A percentile compares a stretch with the other conserved stretches of the same genome.
Evolutionary conservation across 1,284 basidiomycete genomes (phyloP).

Genomic region (Austroboletus niveus): DNA sequence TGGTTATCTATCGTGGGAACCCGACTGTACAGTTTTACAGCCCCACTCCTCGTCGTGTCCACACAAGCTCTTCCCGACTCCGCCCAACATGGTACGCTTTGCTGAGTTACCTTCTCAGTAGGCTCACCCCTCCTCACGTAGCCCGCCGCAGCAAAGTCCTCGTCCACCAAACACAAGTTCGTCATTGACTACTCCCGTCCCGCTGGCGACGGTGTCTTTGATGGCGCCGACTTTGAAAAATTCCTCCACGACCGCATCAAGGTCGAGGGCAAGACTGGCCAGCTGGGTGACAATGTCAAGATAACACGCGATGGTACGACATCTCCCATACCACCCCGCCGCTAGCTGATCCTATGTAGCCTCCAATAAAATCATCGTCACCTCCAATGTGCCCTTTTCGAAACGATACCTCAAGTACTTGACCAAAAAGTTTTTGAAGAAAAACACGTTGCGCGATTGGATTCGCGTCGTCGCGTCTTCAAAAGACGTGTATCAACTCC

Average conservation of each 20-base stretch:
- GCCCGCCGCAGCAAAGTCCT: conserved; percentile 68
- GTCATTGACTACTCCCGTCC: conserved; percentile 94
- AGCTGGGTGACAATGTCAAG: conserved; percentile 84
- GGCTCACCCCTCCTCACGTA: conserved; percentile 62
- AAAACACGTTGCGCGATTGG: conserved; percentile 84
- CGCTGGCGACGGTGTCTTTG: conserved; percentile 87
- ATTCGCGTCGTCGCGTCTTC: conserved; percentile 87
- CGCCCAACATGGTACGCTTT: conserved; percentile 71
- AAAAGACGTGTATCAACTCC: conserved; percentile 88
- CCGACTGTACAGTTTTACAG: conserved; percentile 43
- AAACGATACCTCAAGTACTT: conserved; percentile 94
- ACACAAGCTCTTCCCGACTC: conserved; percentile 6
- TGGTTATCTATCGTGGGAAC: conserved; percentile 16
- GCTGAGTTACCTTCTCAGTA: conserved; percentile 92
- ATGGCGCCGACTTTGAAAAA: conserved; percentile 89
- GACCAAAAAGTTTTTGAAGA: conserved; percentile 96
- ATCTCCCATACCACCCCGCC: neutral
- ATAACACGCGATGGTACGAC: conserved; percentile 77
- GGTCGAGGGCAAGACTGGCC: conserved; percentile 78
- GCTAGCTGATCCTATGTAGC: conserved; percentile 35
- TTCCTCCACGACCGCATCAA: conserved; percentile 95
- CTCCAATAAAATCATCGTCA: conserved; percentile 77
- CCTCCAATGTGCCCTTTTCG: conserved; percentile 82
- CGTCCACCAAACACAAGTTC: conserved; percentile 83
- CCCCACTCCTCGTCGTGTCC: neutral